Evolutionary conservation across 1,284 basidiomycete species (phyloP).

Genomic region (Tylopilus sp.): DNA sequence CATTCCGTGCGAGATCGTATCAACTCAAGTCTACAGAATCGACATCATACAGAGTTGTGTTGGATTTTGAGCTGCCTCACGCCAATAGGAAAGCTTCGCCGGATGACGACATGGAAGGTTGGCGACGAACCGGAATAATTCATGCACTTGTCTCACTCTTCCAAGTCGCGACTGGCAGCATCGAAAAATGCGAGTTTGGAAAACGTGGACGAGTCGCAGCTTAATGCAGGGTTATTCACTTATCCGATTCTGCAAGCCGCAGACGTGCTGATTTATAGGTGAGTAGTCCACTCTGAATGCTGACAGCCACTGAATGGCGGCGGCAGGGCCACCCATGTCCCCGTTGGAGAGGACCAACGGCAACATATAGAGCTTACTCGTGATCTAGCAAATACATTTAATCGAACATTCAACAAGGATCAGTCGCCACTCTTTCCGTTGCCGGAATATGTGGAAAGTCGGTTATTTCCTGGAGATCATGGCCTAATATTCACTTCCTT

Average conservation of each 20-base stretch:
- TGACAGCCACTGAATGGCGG: background rate
- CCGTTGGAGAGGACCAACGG: conserved; percentile 92
- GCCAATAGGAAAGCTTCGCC: conserved; percentile 73
- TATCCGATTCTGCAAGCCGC: conserved; percentile 94
- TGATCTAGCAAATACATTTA: conserved; percentile 82
- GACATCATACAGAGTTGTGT: conserved; percentile 81
- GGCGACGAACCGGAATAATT: conserved; percentile 9
- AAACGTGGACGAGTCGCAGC: conserved; percentile 72
- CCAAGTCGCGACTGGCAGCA: conserved; percentile 69
- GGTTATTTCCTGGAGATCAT: conserved; percentile 25
- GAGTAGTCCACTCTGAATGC: conserved; percentile 16
- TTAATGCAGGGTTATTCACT: conserved; percentile 83
- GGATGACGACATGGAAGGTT: conserved; percentile 95
- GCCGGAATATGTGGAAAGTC: conserved; percentile 74
- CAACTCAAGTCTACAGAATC: conserved; percentile 51
- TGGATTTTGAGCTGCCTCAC: conserved; percentile 89
- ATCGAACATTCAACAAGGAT: conserved; percentile 51
- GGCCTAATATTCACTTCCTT: background rate
- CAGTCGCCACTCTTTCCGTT: conserved; percentile 58
- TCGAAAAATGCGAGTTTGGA: conserved; percentile 68
- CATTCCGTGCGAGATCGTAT: background rate
- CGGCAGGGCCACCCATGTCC: conserved; percentile 81
- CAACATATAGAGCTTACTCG: conserved; percentile 89
- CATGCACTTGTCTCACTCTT: conserved; percentile 5
- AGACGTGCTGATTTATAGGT: conserved; percentile 86